A percentile compares a stretch with the other conserved stretches of the same genome.
phyloP scores from a whole-genome alignment of 768 basidiomycete genomes.

The Cystofilobasidium macerans region DNA sequence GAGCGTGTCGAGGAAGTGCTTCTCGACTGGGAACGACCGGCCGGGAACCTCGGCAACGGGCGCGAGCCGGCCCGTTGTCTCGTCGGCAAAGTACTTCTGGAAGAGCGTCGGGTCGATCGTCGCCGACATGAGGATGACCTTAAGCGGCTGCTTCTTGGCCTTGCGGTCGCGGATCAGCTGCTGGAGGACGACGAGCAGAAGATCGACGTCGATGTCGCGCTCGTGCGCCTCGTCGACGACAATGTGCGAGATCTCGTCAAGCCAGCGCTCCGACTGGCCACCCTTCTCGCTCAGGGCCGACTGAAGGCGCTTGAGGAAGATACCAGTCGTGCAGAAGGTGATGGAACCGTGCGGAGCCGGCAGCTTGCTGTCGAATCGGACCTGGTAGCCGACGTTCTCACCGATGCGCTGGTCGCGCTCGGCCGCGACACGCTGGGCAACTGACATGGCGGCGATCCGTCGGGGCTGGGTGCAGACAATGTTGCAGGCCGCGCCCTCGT shows the following conservation, averaged over 20 bases:
- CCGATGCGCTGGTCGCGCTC: conserved; percentile 70
- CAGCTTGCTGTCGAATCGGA: conserved; percentile 72
- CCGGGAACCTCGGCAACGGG: conserved; percentile 75
- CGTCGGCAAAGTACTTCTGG: conserved; percentile 63
- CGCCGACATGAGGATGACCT: conserved; percentile 87
- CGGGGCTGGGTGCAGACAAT: conserved; percentile 88
- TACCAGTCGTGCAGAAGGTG: conserved; percentile 85
- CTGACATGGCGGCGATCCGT: conserved; percentile 78
- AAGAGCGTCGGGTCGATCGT: conserved; percentile 86
- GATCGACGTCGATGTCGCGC: conserved; percentile 83
- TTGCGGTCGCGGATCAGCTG: conserved; percentile 60
- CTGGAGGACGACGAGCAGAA: conserved; percentile 79
- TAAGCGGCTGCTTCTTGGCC: conserved; percentile 55
- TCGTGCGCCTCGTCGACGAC: conserved; percentile 95
- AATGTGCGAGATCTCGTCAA: conserved; percentile 78
- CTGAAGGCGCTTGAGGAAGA: conserved; percentile 79
- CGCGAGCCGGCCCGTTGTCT: conserved; percentile 46
- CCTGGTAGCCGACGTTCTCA: conserved; percentile 71
- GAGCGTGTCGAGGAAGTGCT: conserved; percentile 70
- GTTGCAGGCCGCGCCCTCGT: conserved; percentile 75
- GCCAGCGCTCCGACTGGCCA: conserved; percentile 37
- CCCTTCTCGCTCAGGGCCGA: conserved; percentile 47
- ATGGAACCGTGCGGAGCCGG: conserved; percentile 66
- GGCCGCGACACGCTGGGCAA: conserved; percentile 79
- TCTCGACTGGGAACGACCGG: conserved; percentile 75